Conservation (phyloP, 805 yeast genomes). For the Saturnispora saitoi region DNA sequence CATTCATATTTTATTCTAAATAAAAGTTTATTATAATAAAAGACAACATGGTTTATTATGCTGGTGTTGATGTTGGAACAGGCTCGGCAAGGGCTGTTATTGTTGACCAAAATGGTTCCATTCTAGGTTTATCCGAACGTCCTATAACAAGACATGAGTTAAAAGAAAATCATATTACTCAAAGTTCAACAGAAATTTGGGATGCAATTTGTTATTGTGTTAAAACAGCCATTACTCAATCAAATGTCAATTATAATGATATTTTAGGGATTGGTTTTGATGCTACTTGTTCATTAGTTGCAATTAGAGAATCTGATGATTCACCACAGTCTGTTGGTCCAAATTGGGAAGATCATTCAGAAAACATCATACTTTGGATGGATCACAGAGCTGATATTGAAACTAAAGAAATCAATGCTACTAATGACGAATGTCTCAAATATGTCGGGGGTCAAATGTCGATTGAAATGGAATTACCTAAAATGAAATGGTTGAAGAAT, state of each 20-base stretch:
- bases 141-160: slow-evolving; percentile 72
- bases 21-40: neutral
- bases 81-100: slow-evolving; percentile 95
- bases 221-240: slow-evolving; percentile 60
- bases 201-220: slow-evolving; percentile 77
- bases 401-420: slow-evolving; percentile 71
- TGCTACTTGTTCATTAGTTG: slow-evolving; percentile 94
- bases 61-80: slow-evolving; percentile 64
- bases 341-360: slow-evolving; percentile 59
- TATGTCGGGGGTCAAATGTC: slow-evolving; percentile 98
- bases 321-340: slow-evolving; percentile 88
- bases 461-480: slow-evolving; percentile 96
- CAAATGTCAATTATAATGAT: slow-evolving; percentile 56
- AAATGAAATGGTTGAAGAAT: slow-evolving; percentile 91
- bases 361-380: slow-evolving; percentile 94
- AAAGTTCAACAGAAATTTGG: slow-evolving; percentile 90
- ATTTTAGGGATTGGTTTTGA: slow-evolving; percentile 91
- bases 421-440: slow-evolving; percentile 69
- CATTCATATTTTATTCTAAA: too few relatives aligned
- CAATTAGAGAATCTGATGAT: slow-evolving; percentile 53
- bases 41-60: slow-evolving; percentile 23
- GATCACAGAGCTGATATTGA: slow-evolving; percentile 89
- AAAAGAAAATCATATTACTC: slow-evolving; percentile 69
- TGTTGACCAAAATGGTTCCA: slow-evolving; percentile 75
- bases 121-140: slow-evolving; percentile 68